These are phyloP conservation scores for Alliaria petiolata DNA, from an alignment of 345 rosid species.

Conservation along the genomic window DNA sequence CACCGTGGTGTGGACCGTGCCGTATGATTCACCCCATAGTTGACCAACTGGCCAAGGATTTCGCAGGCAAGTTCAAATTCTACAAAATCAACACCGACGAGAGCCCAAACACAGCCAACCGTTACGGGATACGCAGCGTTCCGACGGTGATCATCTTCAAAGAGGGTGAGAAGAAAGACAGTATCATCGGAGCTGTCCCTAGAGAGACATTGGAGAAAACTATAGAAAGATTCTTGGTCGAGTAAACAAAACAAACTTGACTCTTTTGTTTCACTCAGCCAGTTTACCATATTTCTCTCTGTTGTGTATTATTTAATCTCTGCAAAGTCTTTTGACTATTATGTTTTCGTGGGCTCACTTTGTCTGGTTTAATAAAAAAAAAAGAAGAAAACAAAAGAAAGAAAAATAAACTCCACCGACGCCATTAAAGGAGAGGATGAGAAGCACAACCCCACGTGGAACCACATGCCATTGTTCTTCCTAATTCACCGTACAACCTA, in stretches of 20 bases:
- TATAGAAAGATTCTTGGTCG: conserved; percentile 62
- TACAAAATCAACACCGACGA: conserved; percentile 70
- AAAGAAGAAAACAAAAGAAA: no score
- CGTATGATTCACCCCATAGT: conserved; percentile 62
- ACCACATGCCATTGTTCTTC: conserved; percentile 31
- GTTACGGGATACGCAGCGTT: conserved; percentile 64
- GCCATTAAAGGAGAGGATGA: conserved; percentile 16
- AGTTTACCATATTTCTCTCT: background rate
- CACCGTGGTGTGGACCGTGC: conserved; percentile 91
- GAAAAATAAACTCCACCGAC: conserved; percentile 25
- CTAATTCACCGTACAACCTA: conserved; percentile 14
- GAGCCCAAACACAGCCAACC: conserved; percentile 49
- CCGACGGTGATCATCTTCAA: conserved; percentile 62
- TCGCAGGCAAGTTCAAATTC: conserved; percentile 66
- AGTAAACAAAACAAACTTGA: background rate
- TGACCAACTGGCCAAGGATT: conserved; percentile 52
- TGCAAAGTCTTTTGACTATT: background rate
- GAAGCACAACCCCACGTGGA: conserved; percentile 18
- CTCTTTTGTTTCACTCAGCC: background rate
- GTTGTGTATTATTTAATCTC: conserved; percentile 9
- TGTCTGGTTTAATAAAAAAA: background rate
- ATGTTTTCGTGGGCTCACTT: background rate
- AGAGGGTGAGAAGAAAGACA: conserved; percentile 71
- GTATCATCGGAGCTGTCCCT: conserved; percentile 73
- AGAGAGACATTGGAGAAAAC: conserved; percentile 54